Evolutionary conservation across 768 basidiomycete genomes (phyloP), one percentile per base, ranked within the genome.

Genomic region (Hygrophoropsis aurantiaca): DNA sequence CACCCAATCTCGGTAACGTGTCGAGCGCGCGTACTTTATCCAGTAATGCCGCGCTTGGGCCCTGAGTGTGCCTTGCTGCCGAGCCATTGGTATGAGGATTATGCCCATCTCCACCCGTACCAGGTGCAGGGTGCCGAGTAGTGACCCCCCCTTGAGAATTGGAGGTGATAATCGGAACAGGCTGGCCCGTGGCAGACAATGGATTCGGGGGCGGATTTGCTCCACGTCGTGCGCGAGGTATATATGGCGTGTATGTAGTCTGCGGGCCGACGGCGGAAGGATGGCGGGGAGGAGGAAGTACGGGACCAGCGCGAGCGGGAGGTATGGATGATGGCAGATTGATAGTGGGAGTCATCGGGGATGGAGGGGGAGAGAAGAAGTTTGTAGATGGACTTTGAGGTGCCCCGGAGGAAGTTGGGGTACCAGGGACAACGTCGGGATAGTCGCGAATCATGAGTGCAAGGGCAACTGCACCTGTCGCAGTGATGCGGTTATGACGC

Each of bases 401-500:
- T 18, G 48, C 51, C 19, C 57, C 53, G 1, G 51, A 8, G 43
- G 55, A 7, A 41, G 44, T 40, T 5, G 40, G 39, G 25, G 51
- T 38, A 1, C 43, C 59, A 23, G 76, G 71, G 7, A 84, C 78
- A 35, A 85, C 75, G 54, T 97, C 92, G 3, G 92, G 90, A 60
- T 97, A 98, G 65, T 99, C 95, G 42, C 90, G 82, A 52, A 97
- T 94, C 91, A 99, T 94, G 42, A 97, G 77, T 0, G 95, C 94
- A 11, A 98, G 75, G 0, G 93, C 89, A 5, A 98, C 92, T 7
- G 88, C 93, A 26, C 94, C 93, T 0, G 87, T 79, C 0, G 84
- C 78, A 26, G 77, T 82, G 58, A 98, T 97, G 35, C 81, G 81
- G 66, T 99, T 98, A 38, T 90, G 80, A 13, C 95, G 82, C 19